Evolutionary conservation across 192 early-diverging fungal species (phyloP), one percentile per base, ranked within the genome.

Genomic region (Geranomyces variabilis): DNA sequence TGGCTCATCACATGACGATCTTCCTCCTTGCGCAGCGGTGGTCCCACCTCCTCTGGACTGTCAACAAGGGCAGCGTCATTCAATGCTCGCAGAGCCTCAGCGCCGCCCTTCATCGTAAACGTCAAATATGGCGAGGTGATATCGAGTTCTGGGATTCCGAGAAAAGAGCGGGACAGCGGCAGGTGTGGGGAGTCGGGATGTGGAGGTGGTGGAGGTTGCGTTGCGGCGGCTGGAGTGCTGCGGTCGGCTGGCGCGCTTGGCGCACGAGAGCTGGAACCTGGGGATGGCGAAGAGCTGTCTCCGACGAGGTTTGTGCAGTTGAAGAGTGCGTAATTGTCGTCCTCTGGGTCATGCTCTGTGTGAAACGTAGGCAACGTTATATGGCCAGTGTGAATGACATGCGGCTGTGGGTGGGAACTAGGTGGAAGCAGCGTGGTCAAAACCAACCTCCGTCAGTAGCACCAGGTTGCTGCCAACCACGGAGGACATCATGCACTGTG

Each of bases 91-190:
- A 41, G 36, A 9, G 51, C 51, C 2, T n/a, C 4, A 7, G 51
- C 51, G 19, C 51, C 51, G 51, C 51, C 24, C 51, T 53, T 28
- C 58, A 60, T 60, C 28, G 28, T 64, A 43, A 72, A 72, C 12
- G 70, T 64, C 24, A 72, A 53, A 26, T 49, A 72, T 6, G 70
- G 70, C 46, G 70, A 72, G 9, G 70, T 63, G 46, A 72, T 72
- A 22, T 72, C 62, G 26, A 72, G 62, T 47, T 72, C 70, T 21
- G 70, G 70, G 19, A 72, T 72, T 13, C 70, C 70, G n/a, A 72
- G 31, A 21, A 72, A 72, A 7, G 70, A 72, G 24, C 34, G 31
- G 17, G 69, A 56, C 2, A 57, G 36, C 19, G 62, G 33, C 15
- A 46, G 15, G 43, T 5, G 7, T 2, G 15, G n/a, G 5, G 34